Base-by-base conservation (phyloP, 2,329 filamentous ascomycete species). In the Cladorrhinum sp. region DNA sequence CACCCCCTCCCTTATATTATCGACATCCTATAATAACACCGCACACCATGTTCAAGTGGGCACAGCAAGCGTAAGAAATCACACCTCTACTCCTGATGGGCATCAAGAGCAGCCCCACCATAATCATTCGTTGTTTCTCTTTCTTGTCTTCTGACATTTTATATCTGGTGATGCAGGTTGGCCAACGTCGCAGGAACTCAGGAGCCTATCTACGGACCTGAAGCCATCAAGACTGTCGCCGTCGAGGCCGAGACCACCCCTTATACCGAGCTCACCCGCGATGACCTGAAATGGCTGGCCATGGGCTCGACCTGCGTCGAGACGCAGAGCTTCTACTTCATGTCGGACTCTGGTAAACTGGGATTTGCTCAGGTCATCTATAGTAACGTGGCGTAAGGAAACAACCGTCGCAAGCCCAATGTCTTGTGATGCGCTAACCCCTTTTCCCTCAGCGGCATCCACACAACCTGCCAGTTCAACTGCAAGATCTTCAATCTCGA, bases 311-410 rank as follows among this genome's bases (percentile, higher is more conserved):
- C 95, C 65, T 90, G 85, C 71, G 95, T 98, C 68, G 95, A 99
- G 82, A 97, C 92, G 27, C 90, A 97, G 79, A 92, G 85, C 64
- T 99, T 97, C 79, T 99, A 99, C 79, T 78, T 97, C 71, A 88
- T 88, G 76, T 81, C 89, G 59, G 90, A 96, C 64, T 85, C 80
- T 62, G 95, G 95, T 55, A 82, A 88, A 65, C 76, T 93, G 65
- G 91, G 84, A 57, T 85, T 96, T 76, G 86, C 85, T 62, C 95
- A 99, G 81, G 84, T 98, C 77, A 96, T 99, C 75, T 96, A 98
- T 82, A 98, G 91, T 81, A 97, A 96, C 77, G 90, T 99, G 74
- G 89, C 86, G 93, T 97, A 87, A 77, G 88, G 67, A 25, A 18
- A 7, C 7, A 18, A 5, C 16, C 16, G 3, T 45, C 16, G 41